Percentiles rank a stretch among this genome's conserved stretches.
Conservation (phyloP, 1,139 yeast species). For the Pichia sp. region DNA sequence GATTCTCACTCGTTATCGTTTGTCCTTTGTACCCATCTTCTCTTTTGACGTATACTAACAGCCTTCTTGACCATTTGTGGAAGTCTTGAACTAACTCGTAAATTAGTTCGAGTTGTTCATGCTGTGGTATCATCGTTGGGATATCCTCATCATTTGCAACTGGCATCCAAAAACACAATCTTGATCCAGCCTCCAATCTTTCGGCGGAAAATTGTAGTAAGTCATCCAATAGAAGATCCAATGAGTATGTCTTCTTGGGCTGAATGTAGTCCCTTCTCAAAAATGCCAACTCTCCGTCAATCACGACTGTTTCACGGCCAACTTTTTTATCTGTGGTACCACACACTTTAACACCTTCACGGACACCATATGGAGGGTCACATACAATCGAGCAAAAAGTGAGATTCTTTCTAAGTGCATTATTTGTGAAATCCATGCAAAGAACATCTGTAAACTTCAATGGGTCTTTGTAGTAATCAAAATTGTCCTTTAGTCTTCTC, state of each 20-base stretch:
- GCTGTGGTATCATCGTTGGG: slow-evolving; percentile 73
- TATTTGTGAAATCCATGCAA: slow-evolving; percentile 94
- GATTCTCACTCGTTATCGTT: slow-evolving; percentile 41
- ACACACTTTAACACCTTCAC: slow-evolving; percentile 91
- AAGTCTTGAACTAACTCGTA: slow-evolving; percentile 83
- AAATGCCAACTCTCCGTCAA: slow-evolving; percentile 77
- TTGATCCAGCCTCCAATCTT: slow-evolving; percentile 67
- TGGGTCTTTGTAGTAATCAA: slow-evolving; percentile 65
- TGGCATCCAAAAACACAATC: slow-evolving; percentile 97
- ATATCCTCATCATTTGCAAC: slow-evolving; percentile 82
- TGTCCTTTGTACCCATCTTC: slow-evolving; percentile 57
- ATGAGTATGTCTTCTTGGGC: slow-evolving; percentile 86
- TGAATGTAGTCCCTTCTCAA: slow-evolving; percentile 80
- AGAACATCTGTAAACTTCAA: slow-evolving; percentile 65
- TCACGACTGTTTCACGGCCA: slow-evolving; percentile 66
- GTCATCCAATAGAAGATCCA: slow-evolving; percentile 73
- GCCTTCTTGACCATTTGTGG: slow-evolving; percentile 86
- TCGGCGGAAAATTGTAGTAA: slow-evolving; percentile 67
- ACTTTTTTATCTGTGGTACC: slow-evolving; percentile 60
- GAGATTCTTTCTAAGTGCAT: slow-evolving; percentile 64
- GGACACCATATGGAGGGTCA: slow-evolving; percentile 97
- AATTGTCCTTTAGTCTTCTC: slow-evolving; percentile 38
- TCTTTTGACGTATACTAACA: slow-evolving; percentile 73
- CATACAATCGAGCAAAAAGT: slow-evolving; percentile 78
- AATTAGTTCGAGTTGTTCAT: slow-evolving; percentile 63